A percentile compares a stretch with the other conserved stretches of the same genome.
Conservation (phyloP, 2,329 filamentous ascomycete species). For the Cadophora gregata region DNA sequence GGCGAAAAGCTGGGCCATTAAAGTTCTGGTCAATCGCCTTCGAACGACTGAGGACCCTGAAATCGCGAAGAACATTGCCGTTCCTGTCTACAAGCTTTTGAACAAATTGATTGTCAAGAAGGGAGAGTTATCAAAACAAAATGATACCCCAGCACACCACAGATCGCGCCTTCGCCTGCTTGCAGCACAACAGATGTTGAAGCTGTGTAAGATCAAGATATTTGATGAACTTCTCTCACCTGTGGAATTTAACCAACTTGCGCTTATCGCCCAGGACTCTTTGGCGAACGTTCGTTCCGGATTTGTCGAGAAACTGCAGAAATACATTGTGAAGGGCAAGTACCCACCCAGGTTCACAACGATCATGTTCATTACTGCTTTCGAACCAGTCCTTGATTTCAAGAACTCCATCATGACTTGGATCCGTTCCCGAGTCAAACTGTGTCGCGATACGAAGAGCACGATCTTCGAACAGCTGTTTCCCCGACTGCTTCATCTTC, state of each 20-base stretch:
- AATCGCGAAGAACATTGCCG: slow-evolving; percentile 63
- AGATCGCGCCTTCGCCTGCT: slow-evolving; percentile 80
- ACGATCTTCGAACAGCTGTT: slow-evolving; percentile 81
- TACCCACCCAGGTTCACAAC: slow-evolving; percentile 83
- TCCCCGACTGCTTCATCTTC: slow-evolving; percentile 80
- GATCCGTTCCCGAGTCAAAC: slow-evolving; percentile 80
- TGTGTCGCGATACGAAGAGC: slow-evolving; percentile 64
- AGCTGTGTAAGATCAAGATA: slow-evolving; percentile 77
- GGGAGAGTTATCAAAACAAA: slow-evolving; percentile 79
- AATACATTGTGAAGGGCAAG: slow-evolving; percentile 78
- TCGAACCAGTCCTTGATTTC: slow-evolving; percentile 79
- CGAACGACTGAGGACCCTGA: slow-evolving; percentile 60
- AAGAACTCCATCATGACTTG: slow-evolving; percentile 82
- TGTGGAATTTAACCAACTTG: slow-evolving; percentile 79
- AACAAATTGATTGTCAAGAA: slow-evolving; percentile 75
- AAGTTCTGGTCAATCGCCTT: slow-evolving; percentile 84
- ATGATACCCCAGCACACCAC: slow-evolving; percentile 78
- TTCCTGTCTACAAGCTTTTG: slow-evolving; percentile 78
- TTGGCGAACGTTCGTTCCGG: slow-evolving; percentile 74
- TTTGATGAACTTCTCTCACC: slow-evolving; percentile 79
- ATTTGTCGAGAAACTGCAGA: slow-evolving; percentile 87
- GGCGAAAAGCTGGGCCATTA: slow-evolving; percentile 84
- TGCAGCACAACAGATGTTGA: slow-evolving; percentile 81
- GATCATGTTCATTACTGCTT: slow-evolving; percentile 87
- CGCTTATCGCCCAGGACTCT: slow-evolving; percentile 80